Evolutionary conservation across 2,329 filamentous ascomycete genomes (phyloP).

Genomic region (Cordyceps fumosorosea): DNA sequence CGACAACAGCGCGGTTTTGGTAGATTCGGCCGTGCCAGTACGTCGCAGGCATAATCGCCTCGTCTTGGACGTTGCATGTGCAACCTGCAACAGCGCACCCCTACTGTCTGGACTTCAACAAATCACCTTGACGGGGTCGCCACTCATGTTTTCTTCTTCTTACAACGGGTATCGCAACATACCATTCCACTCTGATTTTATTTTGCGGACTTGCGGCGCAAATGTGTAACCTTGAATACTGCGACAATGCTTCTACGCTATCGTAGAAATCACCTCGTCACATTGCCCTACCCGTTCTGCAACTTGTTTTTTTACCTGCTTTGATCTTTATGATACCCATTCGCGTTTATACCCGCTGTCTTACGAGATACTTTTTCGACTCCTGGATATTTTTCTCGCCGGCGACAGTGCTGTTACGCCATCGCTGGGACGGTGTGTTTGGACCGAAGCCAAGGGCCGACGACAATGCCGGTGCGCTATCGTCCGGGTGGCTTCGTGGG

Average conservation of each 20-base stretch:
- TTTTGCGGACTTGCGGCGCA: background rate
- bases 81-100: background rate
- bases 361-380: slow-evolving; percentile 27
- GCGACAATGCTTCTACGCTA: slow-evolving; percentile 52
- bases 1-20: slow-evolving; percentile 51
- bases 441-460: too few relatives aligned
- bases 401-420: slow-evolving; percentile 50
- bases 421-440: slow-evolving; percentile 43
- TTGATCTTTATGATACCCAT: slow-evolving; percentile 36
- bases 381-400: slow-evolving; percentile 32
- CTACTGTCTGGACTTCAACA: slow-evolving; percentile 26
- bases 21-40: slow-evolving; percentile 30
- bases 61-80: background rate
- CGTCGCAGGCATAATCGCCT: slow-evolving; percentile 18
- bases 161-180: slow-evolving; percentile 32
- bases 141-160: slow-evolving; percentile 12
- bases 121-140: slow-evolving; percentile 15
- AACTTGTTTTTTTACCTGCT: slow-evolving; percentile 16
- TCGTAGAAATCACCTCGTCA: slow-evolving; percentile 21
- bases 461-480: too few relatives aligned
- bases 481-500: too few relatives aligned
- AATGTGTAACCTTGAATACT: slow-evolving; percentile 13
- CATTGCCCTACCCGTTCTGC: background rate
- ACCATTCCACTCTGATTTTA: slow-evolving; percentile 15
- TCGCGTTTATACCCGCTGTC: slow-evolving; percentile 39